Evolutionary conservation across 495 filamentous ascomycete species (phyloP), one percentile per base, ranked within the genome.

Genomic region (Aspergillus sparsus): DNA sequence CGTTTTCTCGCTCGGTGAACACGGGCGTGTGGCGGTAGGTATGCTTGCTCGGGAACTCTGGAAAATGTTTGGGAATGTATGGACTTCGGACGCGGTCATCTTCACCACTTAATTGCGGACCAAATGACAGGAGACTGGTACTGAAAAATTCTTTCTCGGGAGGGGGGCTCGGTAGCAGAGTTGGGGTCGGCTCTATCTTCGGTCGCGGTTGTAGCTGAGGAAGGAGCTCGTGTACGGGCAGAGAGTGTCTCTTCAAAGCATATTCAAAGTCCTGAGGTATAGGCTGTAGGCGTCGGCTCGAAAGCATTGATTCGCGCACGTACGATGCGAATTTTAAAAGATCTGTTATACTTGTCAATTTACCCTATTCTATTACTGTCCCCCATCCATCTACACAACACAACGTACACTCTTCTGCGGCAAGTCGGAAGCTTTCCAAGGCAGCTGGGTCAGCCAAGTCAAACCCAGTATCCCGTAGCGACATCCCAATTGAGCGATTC

Each of bases 251-350:
- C 31, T 74, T 73, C 37, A 92, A 71, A 39, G 86, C 87, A 62
- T 83, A 80, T 46, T 87, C 80, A 66, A 90, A 92, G 71, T 93
- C 89, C 41, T 83, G 77, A 13, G 89, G 83, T 12, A 85, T 84
- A 4, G 88, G 82, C 49, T 82, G 77, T 13, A 78, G 76, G 13
- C 89, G 85, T 33, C 89, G 80, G 16, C 77, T 76, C 12, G 81
- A 74, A 33, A 77, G 71, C 85, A 91, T 89, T 6, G 87, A 86
- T 39, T 82, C 73, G 27, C 80, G 80, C 32, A 90, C 76, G 51
- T 78, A 72, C 15, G 77, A 77, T 11, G 85, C 71, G 55, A 89
- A 78, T 55, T 79, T 73, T 34, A 80, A 62, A 68, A 88, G 82
- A 76, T 89, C 85, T 88, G 60, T 45, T 18, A 57, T 39, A 5